A percentile compares a stretch with the other conserved stretches of the same genome.
Conservation (phyloP, 1,284 basidiomycete species). For the Vanrija pseudolonga region DNA sequence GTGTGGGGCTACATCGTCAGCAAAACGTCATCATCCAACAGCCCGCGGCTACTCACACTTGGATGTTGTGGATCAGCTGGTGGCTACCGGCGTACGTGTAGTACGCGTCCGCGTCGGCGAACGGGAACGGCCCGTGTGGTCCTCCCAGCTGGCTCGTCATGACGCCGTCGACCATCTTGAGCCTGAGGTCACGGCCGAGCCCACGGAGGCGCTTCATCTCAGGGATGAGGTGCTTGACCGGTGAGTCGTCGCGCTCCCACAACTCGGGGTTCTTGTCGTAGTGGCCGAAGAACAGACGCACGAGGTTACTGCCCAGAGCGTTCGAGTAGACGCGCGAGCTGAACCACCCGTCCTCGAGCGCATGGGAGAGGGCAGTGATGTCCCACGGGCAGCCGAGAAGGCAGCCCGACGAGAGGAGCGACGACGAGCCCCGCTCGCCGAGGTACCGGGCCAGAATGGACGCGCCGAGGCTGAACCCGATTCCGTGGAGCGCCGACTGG, state of each 20-base stretch:
- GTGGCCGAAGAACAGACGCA: slow-evolving; percentile 64
- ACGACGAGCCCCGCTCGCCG: slow-evolving; percentile 74
- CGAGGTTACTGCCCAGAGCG: slow-evolving; percentile 76
- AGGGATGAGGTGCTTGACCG: slow-evolving; percentile 12
- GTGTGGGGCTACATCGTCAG: slow-evolving; percentile 48
- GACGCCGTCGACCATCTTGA: slow-evolving; percentile 51
- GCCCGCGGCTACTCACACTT: slow-evolving; percentile 29
- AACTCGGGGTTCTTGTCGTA: slow-evolving; percentile 42
- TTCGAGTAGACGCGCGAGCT: slow-evolving; percentile 72
- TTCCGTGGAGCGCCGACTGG: slow-evolving; percentile 72
- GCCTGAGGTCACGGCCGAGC: slow-evolving; percentile 15
- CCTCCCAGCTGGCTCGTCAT: slow-evolving; percentile 77
- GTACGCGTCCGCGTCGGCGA: slow-evolving; percentile 71
- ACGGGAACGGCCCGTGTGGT: slow-evolving; percentile 65
- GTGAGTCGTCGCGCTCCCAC: slow-evolving; percentile 17
- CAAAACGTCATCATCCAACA: neutral
- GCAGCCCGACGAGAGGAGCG: slow-evolving; percentile 71
- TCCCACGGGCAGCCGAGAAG: slow-evolving; percentile 65
- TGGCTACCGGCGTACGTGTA: slow-evolving; percentile 63
- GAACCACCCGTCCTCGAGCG: slow-evolving; percentile 61
- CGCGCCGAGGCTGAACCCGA: slow-evolving; percentile 92
- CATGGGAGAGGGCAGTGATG: slow-evolving; percentile 37
- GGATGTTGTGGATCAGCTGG: slow-evolving; percentile 38
- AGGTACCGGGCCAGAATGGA: slow-evolving; percentile 89
- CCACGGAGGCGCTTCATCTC: slow-evolving; percentile 21